A percentile compares a stretch with the other conserved stretches of the same genome.
phyloP scores from a whole-genome alignment of 2,329 filamentous ascomycete genomes.

The Verticillium zaregamsianum region DNA sequence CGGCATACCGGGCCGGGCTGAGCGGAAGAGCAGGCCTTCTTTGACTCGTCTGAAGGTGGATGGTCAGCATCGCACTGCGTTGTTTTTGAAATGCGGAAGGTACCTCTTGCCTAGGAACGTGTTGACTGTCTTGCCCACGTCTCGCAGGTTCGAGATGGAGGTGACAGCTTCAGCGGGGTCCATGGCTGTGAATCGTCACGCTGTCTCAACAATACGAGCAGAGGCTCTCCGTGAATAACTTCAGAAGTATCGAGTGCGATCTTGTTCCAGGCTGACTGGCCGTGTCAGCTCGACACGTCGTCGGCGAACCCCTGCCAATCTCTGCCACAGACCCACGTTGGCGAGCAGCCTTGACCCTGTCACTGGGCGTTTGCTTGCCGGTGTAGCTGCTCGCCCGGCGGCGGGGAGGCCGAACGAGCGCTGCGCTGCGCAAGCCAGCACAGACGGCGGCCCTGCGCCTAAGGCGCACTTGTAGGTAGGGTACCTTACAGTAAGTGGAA shows the following conservation, averaged over 20 bases:
- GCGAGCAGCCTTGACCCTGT: not conserved
- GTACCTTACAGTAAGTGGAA: not conserved
- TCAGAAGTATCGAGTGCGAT: not conserved
- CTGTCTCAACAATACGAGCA: not conserved
- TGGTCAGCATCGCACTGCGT: not conserved
- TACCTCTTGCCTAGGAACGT: conserved; percentile 46
- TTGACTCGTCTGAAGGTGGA: conserved; percentile 37
- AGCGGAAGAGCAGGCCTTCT: conserved; percentile 64
- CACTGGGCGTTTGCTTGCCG: not conserved
- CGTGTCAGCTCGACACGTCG: not conserved
- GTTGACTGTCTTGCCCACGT: conserved; percentile 68
- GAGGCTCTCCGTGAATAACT: not conserved
- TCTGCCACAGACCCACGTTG: not conserved
- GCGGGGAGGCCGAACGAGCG: not conserved
- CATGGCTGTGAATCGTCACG: not conserved
- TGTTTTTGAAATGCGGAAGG: not conserved
- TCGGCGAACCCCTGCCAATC: not conserved
- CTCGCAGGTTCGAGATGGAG: conserved; percentile 68
- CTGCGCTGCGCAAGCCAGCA: not conserved
- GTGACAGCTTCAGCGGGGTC: conserved; percentile 4
- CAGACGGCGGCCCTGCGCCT: not conserved
- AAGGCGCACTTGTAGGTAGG: not conserved
- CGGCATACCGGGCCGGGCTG: conserved; percentile 54
- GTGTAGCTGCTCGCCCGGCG: not conserved
- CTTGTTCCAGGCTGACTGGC: not conserved